Evolutionary conservation across 257 asterid genomes (phyloP).

Genomic region (Plectranthus barbatus): DNA sequence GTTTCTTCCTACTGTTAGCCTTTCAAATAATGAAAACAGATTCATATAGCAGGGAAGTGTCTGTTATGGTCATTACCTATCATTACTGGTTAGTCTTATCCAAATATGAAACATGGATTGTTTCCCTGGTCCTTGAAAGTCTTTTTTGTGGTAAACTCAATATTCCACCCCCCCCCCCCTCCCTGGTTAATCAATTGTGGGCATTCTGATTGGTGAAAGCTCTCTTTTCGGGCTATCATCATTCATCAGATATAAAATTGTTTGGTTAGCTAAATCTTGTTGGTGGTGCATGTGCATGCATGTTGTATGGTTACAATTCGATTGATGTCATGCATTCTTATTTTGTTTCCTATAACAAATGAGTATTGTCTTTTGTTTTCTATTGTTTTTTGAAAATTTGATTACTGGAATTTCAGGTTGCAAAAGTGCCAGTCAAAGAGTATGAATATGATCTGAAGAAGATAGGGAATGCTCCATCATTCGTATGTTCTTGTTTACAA

Average conservation of each 20-base stretch:
- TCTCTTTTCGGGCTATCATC: not conserved
- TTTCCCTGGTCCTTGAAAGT: not conserved
- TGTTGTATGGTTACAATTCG: not conserved
- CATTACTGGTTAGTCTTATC: not conserved
- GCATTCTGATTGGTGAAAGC: not conserved
- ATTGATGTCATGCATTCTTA: no score
- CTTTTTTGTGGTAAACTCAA: no score
- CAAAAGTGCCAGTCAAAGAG: constrained; percentile 82
- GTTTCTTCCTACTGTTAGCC: not conserved
- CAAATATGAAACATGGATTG: not conserved
- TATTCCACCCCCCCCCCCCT: no score
- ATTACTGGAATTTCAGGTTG: constrained; percentile 46
- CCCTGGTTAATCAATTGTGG: no score
- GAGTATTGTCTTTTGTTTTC: no score
- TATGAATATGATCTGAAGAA: constrained; percentile 72
- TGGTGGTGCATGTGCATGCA: not conserved
- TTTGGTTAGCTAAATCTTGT: not conserved
- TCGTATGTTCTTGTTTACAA: constrained; percentile 43
- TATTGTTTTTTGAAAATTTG: not conserved
- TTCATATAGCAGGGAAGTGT: not conserved
- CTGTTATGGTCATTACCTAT: not conserved
- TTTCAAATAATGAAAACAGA: not conserved
- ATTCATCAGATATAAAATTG: not conserved
- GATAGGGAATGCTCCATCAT: constrained; percentile 72
- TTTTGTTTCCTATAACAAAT: not conserved